Percentiles rank a stretch among this genome's conserved stretches.
These are phyloP conservation scores for Podospora pseudopauciseta DNA, from an alignment of 495 filamentous ascomycete genomes.

Conservation along the genomic window DNA sequence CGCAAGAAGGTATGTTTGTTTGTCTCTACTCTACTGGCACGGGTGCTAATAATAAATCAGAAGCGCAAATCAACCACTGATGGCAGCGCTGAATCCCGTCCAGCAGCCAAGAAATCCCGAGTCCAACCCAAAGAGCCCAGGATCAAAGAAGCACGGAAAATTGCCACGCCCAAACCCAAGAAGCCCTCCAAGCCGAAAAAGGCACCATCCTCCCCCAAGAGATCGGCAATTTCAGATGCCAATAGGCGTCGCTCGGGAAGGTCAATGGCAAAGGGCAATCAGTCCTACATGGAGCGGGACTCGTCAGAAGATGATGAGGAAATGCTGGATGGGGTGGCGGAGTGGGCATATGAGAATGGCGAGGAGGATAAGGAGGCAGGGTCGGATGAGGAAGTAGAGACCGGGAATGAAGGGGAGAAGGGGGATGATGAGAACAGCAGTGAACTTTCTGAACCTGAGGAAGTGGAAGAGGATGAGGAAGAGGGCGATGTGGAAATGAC, in stretches of 20 bases:
- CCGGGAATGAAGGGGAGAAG: conserved; percentile 4
- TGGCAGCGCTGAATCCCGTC: conserved; percentile 33
- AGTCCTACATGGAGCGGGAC: conserved; percentile 50
- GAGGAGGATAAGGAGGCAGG: conserved; percentile 1
- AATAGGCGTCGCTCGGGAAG: conserved; percentile 54
- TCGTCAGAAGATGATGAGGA: conserved; percentile 54
- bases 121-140: conserved; percentile 36
- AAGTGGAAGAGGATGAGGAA: conserved; percentile 28
- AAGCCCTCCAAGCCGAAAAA: conserved; percentile 22
- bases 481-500: conserved; percentile 24
- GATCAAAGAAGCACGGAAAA: conserved; percentile 20
- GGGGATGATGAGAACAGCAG: conserved; percentile 12
- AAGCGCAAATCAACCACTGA: conserved; percentile 51
- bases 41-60: conserved; percentile 19
- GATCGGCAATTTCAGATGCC: conserved; percentile 29
- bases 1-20: conserved; percentile 48
- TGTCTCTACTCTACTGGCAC: neutral
- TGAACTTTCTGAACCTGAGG: conserved; percentile 18
- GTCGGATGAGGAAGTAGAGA: conserved; percentile 18
- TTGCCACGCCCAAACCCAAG: conserved; percentile 13
- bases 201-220: conserved; percentile 12
- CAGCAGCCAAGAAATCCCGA: conserved; percentile 32
- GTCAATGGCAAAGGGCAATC: conserved; percentile 29
- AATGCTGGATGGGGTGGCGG: conserved; percentile 53
- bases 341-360: conserved; percentile 48